Conservation (phyloP, 2,329 filamentous ascomycete species). For the Orbilia quercus region DNA sequence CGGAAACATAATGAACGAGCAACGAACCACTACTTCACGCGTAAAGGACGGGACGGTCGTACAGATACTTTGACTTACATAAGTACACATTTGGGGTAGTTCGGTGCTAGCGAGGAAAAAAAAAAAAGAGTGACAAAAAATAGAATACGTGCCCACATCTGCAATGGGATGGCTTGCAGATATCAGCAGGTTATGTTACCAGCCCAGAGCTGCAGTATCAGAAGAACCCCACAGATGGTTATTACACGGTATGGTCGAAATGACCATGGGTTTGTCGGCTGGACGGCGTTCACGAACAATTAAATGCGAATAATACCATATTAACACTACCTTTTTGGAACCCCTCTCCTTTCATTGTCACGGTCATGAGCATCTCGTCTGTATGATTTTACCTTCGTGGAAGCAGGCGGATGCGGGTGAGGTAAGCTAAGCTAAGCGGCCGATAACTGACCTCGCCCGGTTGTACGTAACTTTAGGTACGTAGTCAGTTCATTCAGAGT, state of each 20-base stretch:
- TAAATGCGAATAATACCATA: too few species aligned
- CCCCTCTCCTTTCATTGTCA: slow-evolving; percentile 26
- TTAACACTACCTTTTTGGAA: too few species aligned
- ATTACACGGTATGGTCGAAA: too few species aligned
- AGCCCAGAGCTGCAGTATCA: slow-evolving; percentile 42
- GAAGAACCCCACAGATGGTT: slow-evolving; percentile 12
- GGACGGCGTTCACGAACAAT: too few species aligned
- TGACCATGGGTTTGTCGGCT: slow-evolving; percentile 23
- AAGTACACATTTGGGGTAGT: too few species aligned
- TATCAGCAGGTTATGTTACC: slow-evolving; percentile 40
- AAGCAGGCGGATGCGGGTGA: slow-evolving; percentile 56
- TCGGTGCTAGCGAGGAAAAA: too few species aligned
- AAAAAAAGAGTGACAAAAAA: slow-evolving; percentile 41
- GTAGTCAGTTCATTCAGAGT: slow-evolving; percentile 17
- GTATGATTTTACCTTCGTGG: slow-evolving; percentile 54
- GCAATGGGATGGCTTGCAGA: slow-evolving; percentile 30
- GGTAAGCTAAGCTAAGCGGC: slow-evolving; percentile 45
- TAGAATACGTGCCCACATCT: slow-evolving; percentile 12
- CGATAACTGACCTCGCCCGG: slow-evolving; percentile 19
- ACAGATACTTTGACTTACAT: too few species aligned
- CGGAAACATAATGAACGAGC: slow-evolving; percentile 21
- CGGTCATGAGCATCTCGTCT: slow-evolving; percentile 46
- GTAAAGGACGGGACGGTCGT: too few species aligned
- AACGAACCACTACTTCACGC: too few species aligned
- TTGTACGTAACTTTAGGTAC: too few species aligned